Conservation (phyloP, 768 basidiomycete genomes). For the Flagelloscypha sp. region DNA sequence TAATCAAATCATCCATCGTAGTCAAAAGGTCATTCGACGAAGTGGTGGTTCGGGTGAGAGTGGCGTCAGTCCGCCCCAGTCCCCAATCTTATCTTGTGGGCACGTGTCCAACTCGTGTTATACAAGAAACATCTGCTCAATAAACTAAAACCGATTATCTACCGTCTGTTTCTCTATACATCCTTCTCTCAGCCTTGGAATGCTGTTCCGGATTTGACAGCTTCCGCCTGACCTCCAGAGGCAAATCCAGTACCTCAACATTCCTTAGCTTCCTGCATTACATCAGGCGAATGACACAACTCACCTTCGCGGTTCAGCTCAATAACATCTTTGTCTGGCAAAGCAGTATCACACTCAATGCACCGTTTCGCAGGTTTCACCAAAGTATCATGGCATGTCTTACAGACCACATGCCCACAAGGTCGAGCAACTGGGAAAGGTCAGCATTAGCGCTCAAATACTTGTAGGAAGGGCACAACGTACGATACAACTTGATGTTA, state of each 20-base stretch:
- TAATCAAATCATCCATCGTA: too few relatives aligned
- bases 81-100: too few relatives aligned
- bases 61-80: too few relatives aligned
- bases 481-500: conserved; percentile 61
- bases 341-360: conserved; percentile 68
- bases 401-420: conserved; percentile 89
- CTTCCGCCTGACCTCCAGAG: conserved; percentile 90
- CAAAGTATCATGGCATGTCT: conserved; percentile 84
- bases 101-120: too few relatives aligned
- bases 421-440: conserved; percentile 58
- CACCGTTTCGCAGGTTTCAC: conserved; percentile 75
- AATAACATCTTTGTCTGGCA: conserved; percentile 67
- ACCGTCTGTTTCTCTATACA: too few relatives aligned
- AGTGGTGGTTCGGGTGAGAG: too few relatives aligned
- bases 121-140: too few relatives aligned
- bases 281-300: conserved; percentile 11
- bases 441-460: conserved; percentile 1
- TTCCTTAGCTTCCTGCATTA: conserved; percentile 1
- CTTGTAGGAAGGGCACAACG: conserved; percentile 18
- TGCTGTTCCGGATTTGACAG: conserved; percentile 66
- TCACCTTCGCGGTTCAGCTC: conserved; percentile 84
- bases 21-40: too few relatives aligned
- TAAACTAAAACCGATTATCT: too few relatives aligned
- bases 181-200: conserved; percentile 88
- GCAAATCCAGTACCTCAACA: conserved; percentile 82